Percentiles rank a stretch among this genome's conserved stretches.
These are phyloP conservation scores for Phlegmacium glaucopus DNA, from an alignment of 768 basidiomycete species.

Conservation along the genomic window DNA sequence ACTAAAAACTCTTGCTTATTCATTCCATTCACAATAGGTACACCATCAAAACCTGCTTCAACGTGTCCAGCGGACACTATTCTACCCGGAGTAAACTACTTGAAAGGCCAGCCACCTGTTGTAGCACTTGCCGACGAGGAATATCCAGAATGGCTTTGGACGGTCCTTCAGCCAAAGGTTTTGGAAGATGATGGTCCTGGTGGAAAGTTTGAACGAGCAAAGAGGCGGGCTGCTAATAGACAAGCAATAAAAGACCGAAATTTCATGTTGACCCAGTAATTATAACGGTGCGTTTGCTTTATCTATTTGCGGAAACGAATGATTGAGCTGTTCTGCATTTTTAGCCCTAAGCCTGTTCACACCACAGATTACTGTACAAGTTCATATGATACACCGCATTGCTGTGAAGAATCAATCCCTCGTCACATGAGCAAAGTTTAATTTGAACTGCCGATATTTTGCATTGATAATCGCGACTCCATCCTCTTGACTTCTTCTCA, in stretches of 20 bases:
- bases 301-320: background rate
- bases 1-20: background rate
- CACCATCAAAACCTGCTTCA: conserved; percentile 36
- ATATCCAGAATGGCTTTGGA: conserved; percentile 92
- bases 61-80: conserved; percentile 73
- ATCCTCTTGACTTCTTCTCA: background rate
- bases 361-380: too few species aligned
- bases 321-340: too few species aligned
- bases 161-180: conserved; percentile 55
- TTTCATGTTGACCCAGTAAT: conserved; percentile 78
- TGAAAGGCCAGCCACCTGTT: conserved; percentile 79
- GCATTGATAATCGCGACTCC: background rate
- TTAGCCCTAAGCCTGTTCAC: too few species aligned
- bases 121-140: conserved; percentile 76
- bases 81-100: conserved; percentile 75
- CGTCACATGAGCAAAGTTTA: too few species aligned
- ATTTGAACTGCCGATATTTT: background rate
- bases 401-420: too few species aligned
- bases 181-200: conserved; percentile 72
- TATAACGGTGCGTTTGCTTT: background rate
- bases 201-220: conserved; percentile 57
- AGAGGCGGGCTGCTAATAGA: conserved; percentile 58
- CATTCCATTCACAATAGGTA: background rate
- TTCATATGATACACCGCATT: too few species aligned
- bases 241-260: conserved; percentile 78